Evolutionary conservation across 169 alveolate genomes (phyloP).

Genomic region (Eimeria necatrix): DNA sequence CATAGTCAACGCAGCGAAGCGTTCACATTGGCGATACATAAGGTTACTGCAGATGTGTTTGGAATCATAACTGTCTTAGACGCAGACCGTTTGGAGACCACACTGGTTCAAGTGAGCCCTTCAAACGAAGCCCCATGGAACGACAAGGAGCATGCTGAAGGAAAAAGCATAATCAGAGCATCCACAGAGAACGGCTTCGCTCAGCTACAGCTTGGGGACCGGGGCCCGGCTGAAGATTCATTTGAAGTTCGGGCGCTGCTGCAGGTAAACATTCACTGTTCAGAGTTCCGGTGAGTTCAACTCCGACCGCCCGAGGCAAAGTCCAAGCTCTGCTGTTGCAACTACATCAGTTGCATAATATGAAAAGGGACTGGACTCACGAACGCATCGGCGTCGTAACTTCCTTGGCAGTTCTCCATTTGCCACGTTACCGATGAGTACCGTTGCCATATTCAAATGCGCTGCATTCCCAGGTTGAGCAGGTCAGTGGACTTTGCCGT

Average conservation of each 20-base stretch:
- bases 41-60: no score
- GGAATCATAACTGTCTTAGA: not conserved
- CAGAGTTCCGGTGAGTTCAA: no score
- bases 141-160: slow-evolving; percentile 7
- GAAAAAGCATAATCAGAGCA: not conserved
- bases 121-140: not conserved
- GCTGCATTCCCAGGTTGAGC: slow-evolving; percentile 38
- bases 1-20: no score
- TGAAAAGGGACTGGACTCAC: no score
- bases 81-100: slow-evolving; percentile 18
- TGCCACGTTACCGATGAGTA: not conserved
- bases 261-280: slow-evolving; percentile 16
- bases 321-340: no score
- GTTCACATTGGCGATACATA: no score
- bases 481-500: slow-evolving; percentile 67
- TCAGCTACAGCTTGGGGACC: not conserved
- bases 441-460: not conserved
- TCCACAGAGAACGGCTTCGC: not conserved
- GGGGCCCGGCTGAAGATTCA: slow-evolving; percentile 24
- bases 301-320: no score
- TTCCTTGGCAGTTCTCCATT: no score
- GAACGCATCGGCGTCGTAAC: no score
- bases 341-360: no score
- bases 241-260: slow-evolving; percentile 48
- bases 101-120: not conserved